Base-by-base conservation (phyloP, 2,329 filamentous ascomycete genomes). In the Diaporthe ilicicola region DNA sequence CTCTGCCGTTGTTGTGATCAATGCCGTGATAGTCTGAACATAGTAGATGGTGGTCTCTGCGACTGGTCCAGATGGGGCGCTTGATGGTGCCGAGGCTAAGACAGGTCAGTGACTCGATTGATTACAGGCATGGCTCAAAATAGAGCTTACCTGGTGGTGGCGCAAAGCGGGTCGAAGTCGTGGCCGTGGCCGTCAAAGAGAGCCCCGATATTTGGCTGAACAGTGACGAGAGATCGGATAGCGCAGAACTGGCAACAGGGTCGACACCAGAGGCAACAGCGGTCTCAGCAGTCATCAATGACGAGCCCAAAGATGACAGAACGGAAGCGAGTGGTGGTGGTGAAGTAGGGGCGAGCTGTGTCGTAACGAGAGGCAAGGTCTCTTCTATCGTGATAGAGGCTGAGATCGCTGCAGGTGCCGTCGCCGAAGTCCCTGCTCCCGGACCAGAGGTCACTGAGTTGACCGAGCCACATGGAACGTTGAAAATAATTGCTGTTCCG, bases 1-100 rank as follows among this genome's bases (percentile, higher is more conserved):
- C 10, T 55, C 29, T 15, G 48, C 51, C 4, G 70, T 73, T 24
- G 67, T 70, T 24, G 67, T 72, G 19, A 73, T 72, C 50, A 73
- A 27, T 24, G 66, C 70, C 27, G 72, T 73, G 24, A 73, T 72
- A 13, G 72, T 73, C 32, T 67, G 70, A 19, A 72, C 62, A 17
- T 72, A 72, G 67, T 73, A 73, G 27, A 73, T 69, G 22, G 72
- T 73, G 34, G 67, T 72, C 34, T 67, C 44, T 12, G 48, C 72
- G 22, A 53, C 67, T 54, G 64, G 29, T 9, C 29, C 27, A 15
- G 46, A 39, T 24, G 37, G 55, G n/a, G 46, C 27, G 37, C 48
- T 54, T 15, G 61, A 29, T 15, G 27, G 55, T 8, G 42, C 32
- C 17, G 66, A 42, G 12, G 50, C 59, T 64, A 12, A 15, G 24